Percentiles rank a stretch among this genome's conserved stretches.
Evolutionary conservation across 2,329 filamentous ascomycete species (phyloP).

Genomic region (Ceratocystis papillata): DNA sequence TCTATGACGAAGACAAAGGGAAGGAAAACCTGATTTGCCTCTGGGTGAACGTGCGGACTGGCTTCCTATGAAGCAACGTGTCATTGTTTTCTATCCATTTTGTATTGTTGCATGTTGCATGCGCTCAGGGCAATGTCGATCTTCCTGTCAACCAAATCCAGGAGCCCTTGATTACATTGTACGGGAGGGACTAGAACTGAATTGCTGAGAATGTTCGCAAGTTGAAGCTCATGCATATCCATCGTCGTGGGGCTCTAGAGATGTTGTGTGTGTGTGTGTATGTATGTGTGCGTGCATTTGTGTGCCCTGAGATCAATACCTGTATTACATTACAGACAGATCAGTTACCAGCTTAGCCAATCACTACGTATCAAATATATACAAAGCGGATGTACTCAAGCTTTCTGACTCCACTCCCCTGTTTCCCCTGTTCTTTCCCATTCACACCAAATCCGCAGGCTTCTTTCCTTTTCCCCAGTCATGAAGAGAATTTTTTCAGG

Average conservation of each 20-base stretch:
- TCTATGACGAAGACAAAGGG: neutral
- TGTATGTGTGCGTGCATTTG: no score
- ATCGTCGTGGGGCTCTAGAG: neutral
- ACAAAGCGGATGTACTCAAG: neutral
- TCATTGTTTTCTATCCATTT: neutral
- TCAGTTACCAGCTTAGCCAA: neutral
- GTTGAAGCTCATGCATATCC: neutral
- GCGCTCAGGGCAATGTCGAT: conserved; percentile 7
- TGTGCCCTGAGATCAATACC: no score
- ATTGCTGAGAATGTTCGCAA: neutral
- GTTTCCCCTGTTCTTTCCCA: neutral
- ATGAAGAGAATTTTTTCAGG: no score
- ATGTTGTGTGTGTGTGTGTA: neutral
- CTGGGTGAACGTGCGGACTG: neutral
- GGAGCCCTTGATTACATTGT: neutral
- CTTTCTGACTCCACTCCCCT: neutral
- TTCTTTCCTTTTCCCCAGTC: no score
- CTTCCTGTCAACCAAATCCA: conserved; percentile 4
- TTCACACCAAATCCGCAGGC: neutral
- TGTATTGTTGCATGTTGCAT: conserved; percentile 6
- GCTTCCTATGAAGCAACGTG: conserved; percentile 4
- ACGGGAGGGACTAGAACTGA: neutral
- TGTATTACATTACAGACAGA: no score
- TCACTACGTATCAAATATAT: neutral
- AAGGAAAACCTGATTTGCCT: neutral